Percentiles rank a stretch among this genome's conserved stretches.
Evolutionary conservation across 352 stramenopile species (phyloP).

Genomic region (Blastocystis sp.): DNA sequence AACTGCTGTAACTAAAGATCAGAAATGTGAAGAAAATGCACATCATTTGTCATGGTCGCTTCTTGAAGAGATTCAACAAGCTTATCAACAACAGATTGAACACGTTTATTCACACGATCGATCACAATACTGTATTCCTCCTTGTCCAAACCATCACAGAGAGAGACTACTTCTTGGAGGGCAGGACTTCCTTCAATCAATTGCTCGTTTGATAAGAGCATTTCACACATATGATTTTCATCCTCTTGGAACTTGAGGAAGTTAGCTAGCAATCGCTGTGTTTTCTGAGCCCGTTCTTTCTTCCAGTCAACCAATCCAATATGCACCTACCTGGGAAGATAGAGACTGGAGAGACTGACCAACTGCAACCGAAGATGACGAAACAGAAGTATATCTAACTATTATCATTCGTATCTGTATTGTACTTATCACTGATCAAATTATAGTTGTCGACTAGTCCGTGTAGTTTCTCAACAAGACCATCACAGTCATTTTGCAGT

Average conservation of each 20-base stretch:
- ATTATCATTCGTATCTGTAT: neutral
- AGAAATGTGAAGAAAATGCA: neutral
- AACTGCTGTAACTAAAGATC: slow-evolving; percentile 26
- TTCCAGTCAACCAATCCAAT: neutral
- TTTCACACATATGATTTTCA: slow-evolving; percentile 63
- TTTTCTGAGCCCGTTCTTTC: slow-evolving; percentile 31
- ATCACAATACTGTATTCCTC: slow-evolving; percentile 44
- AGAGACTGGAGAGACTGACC: slow-evolving; percentile 35
- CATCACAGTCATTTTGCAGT: slow-evolving; percentile 35
- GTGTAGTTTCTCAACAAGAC: slow-evolving; percentile 6
- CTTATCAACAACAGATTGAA: slow-evolving; percentile 62
- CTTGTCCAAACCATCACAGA: slow-evolving; percentile 62
- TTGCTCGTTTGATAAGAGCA: slow-evolving; percentile 47
- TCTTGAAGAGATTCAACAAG: slow-evolving; percentile 58
- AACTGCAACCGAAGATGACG: slow-evolving; percentile 48
- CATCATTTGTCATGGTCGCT: slow-evolving; percentile 65
- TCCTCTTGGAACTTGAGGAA: slow-evolving; percentile 36
- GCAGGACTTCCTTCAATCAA: slow-evolving; percentile 36
- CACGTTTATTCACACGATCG: slow-evolving; percentile 57
- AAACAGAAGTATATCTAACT: slow-evolving; percentile 40
- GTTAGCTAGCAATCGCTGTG: slow-evolving; percentile 5
- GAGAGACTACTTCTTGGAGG: slow-evolving; percentile 38
- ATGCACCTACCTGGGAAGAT: neutral
- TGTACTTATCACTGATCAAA: slow-evolving; percentile 27
- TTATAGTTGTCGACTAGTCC: slow-evolving; percentile 2